Conservation (phyloP, 805 yeast species). For the Saccharomyces jurei region DNA sequence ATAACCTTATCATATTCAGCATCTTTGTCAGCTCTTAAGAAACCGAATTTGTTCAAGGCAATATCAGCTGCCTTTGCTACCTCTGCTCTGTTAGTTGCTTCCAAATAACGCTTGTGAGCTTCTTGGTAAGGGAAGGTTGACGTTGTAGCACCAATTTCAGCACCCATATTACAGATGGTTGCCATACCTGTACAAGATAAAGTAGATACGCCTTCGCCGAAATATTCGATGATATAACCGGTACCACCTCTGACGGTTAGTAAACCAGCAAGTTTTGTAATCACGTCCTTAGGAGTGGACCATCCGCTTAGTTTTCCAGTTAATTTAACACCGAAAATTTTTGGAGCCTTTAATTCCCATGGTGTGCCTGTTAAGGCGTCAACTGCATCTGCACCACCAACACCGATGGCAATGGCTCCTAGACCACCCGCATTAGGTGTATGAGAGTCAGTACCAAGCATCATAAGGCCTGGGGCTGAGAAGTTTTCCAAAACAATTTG, state of each 20-base stretch:
- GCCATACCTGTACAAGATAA: constrained; percentile 98
- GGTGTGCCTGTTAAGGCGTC: constrained; percentile 91
- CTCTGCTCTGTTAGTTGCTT: constrained; percentile 77
- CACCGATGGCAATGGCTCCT: constrained; percentile 97
- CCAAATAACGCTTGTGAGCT: constrained; percentile 78
- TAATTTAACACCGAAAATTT: constrained; percentile 87
- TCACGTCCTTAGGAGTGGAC: constrained; percentile 96
- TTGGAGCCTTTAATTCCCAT: constrained; percentile 98
- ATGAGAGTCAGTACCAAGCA: constrained; percentile 95
- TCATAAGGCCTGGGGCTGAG: constrained; percentile 94
- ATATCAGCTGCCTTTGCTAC: constrained; percentile 78
- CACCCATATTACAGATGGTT: constrained; percentile 99
- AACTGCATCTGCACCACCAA: constrained; percentile 99
- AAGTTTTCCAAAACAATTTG: constrained; percentile 94
- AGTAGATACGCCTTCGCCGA: constrained; percentile 88
- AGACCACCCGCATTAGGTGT: constrained; percentile 98
- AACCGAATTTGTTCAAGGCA: constrained; percentile 54
- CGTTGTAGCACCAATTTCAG: constrained; percentile 97
- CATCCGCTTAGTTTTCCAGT: constrained; percentile 90
- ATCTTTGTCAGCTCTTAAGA: constrained; percentile 82
- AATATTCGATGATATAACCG: constrained; percentile 92
- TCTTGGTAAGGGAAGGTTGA: constrained; percentile 95
- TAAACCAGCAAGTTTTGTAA: constrained; percentile 85
- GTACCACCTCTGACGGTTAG: constrained; percentile 98
- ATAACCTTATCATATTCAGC: constrained; percentile 89